A percentile compares a stretch with the other conserved stretches of the same genome.
Evolutionary conservation across 2,329 filamentous ascomycete genomes (phyloP).

Genomic region (Xylaria sp.): DNA sequence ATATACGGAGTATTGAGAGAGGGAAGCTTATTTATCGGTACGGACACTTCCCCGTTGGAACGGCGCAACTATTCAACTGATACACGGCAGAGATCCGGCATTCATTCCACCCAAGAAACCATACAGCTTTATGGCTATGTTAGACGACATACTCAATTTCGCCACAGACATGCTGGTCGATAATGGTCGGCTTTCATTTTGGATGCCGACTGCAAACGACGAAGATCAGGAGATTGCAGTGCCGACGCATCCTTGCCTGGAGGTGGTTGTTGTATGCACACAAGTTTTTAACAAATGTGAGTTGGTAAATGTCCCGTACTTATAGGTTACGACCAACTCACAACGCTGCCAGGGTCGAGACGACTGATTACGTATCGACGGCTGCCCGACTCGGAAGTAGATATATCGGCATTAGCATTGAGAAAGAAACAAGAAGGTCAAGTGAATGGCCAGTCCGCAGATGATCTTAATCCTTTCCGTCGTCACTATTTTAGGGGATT

Average conservation of each 20-base stretch:
- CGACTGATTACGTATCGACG: slow-evolving; percentile 87
- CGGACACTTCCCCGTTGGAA: slow-evolving; percentile 47
- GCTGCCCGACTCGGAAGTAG: slow-evolving; percentile 69
- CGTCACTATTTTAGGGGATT: slow-evolving; percentile 69
- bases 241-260: slow-evolving; percentile 79
- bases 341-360: slow-evolving; percentile 74
- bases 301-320: slow-evolving; percentile 38
- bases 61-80: slow-evolving; percentile 22
- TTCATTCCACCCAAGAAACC: slow-evolving; percentile 80
- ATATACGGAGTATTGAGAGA: slow-evolving; percentile 71
- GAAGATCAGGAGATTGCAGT: slow-evolving; percentile 80
- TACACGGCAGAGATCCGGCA: slow-evolving; percentile 37
- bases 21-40: slow-evolving; percentile 77
- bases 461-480: slow-evolving; percentile 71
- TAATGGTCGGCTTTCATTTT: slow-evolving; percentile 85
- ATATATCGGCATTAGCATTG: slow-evolving; percentile 54
- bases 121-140: slow-evolving; percentile 90
- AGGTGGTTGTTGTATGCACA: slow-evolving; percentile 79
- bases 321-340: slow-evolving; percentile 31
- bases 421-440: slow-evolving; percentile 48
- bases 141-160: slow-evolving; percentile 90
- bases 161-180: slow-evolving; percentile 80
- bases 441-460: slow-evolving; percentile 61
- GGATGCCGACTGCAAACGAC: slow-evolving; percentile 94
- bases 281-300: slow-evolving; percentile 91